Percentiles rank a stretch among this genome's conserved stretches.
phyloP scores from a whole-genome alignment of 2,329 filamentous ascomycete species.

The Monilinia aucupariae region DNA sequence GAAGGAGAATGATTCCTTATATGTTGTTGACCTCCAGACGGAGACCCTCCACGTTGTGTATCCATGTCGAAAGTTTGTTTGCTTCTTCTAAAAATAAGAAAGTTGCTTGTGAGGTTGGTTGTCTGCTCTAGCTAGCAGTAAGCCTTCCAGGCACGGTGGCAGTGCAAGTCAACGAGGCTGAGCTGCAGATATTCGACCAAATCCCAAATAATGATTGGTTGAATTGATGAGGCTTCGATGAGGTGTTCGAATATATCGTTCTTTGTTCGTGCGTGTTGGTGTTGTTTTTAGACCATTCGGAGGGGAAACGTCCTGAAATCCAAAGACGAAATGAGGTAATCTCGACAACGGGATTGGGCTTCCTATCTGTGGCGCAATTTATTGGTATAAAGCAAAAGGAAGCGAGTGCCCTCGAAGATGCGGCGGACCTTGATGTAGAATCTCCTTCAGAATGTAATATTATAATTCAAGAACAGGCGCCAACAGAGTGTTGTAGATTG shows the following conservation, averaged over 20 bases:
- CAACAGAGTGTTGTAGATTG: conserved; percentile 4
- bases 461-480: conserved; percentile 8
- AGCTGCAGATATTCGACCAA: conserved; percentile 4
- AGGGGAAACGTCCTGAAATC: conserved; percentile 1
- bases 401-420: background rate
- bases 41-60: conserved; percentile 57
- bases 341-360: conserved; percentile 12
- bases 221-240: background rate
- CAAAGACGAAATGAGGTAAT: conserved; percentile 17
- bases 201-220: conserved; percentile 8
- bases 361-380: conserved; percentile 3
- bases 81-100: conserved; percentile 35
- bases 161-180: conserved; percentile 15
- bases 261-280: conserved; percentile 9
- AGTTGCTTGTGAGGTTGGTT: conserved; percentile 17
- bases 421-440: background rate
- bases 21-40: conserved; percentile 51
- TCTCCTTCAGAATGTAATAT: background rate
- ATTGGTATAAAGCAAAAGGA: background rate
- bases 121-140: conserved; percentile 6
- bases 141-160: conserved; percentile 19
- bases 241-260: conserved; percentile 1
- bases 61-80: conserved; percentile 43
- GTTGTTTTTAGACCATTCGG: background rate
- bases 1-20: conserved; percentile 60